Base-by-base conservation (phyloP, 1,284 basidiomycete species). In the Puccinia triticina region DNA sequence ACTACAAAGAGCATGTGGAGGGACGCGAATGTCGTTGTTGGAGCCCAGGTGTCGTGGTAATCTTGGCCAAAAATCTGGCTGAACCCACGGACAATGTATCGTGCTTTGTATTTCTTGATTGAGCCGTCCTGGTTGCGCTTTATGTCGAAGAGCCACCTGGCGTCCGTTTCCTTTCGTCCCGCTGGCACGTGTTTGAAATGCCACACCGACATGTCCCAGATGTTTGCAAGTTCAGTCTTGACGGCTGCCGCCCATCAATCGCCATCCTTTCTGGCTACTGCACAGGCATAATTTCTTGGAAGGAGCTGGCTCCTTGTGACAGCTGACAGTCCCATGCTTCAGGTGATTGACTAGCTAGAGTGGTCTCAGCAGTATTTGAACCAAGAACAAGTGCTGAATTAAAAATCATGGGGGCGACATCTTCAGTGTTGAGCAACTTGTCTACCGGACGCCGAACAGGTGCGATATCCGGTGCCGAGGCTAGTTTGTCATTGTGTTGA, bases 61-160 rank as follows among this genome's bases (percentile, higher is more conserved):
- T 77, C 75, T 23, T 77, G 37, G 10, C 75, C 75, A 37, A 57
- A 64, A 21, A 77, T 43, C 26, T 77, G 59, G 16, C 55, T 48
- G 26, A 46, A 46, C 0, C 75, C 75, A 7, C 46, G 55, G 2
- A 40, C 55, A 34, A 77, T 66, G 40, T 77, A 77, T 1, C 59
- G 59, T 11, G 59, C 57, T n/a, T 77, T 77, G 21, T 73, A 72
- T 21, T 73, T 59, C 23, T 50, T 59, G 12, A 80, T 73, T 8
- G 21, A 32, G 7, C 78, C 78, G 40, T 80, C 50, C 43, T 66
- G 61, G 32, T 80, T 46, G 16, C n/a, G 37, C 40, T 80, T 80
- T 12, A 72, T 43, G 12, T 43, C 40, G 12, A 43, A 43, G 12
- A 43, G 40, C 40, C 40, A 43, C 12, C 40, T 4, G 0, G 78